A percentile compares a stretch with the other conserved stretches of the same genome.
phyloP scores from a whole-genome alignment of 768 basidiomycete genomes.

The Rhizopogon vulgaris region DNA sequence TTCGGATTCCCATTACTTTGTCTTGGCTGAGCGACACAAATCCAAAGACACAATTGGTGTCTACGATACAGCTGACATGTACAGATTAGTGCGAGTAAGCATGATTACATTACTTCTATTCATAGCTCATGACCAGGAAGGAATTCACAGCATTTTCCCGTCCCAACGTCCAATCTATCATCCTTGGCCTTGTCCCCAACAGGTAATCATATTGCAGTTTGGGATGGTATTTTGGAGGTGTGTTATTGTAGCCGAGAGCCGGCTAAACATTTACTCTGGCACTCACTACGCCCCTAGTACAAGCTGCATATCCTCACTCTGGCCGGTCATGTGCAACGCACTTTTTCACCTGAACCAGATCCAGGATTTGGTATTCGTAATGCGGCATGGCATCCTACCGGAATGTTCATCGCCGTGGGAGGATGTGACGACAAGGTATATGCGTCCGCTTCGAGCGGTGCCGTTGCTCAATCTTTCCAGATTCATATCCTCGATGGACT shows the following conservation, averaged over 20 bases:
- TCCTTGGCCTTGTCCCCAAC: slow-evolving; percentile 72
- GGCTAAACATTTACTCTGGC: slow-evolving; percentile 2
- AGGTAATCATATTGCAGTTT: slow-evolving; percentile 69
- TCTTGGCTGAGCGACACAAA: slow-evolving; percentile 83
- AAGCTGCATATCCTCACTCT: slow-evolving; percentile 69
- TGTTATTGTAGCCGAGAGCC: slow-evolving; percentile 4
- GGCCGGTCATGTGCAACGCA: slow-evolving; percentile 54
- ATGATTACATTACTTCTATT: background rate
- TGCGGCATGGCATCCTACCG: slow-evolving; percentile 83
- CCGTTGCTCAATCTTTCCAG: slow-evolving; percentile 31
- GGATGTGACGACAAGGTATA: slow-evolving; percentile 88
- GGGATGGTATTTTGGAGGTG: slow-evolving; percentile 85
- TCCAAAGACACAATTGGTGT: slow-evolving; percentile 84
- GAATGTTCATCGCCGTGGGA: slow-evolving; percentile 72
- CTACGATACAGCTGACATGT: slow-evolving; percentile 69
- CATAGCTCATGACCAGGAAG: slow-evolving; percentile 14
- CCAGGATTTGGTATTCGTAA: slow-evolving; percentile 79
- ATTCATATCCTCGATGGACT: slow-evolving; percentile 69
- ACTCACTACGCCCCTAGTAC: slow-evolving; percentile 41
- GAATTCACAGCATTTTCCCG: slow-evolving; percentile 65
- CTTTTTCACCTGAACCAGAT: slow-evolving; percentile 68
- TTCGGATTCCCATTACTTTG: slow-evolving; percentile 75
- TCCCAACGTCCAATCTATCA: slow-evolving; percentile 67
- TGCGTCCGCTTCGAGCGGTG: background rate
- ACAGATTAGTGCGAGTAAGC: slow-evolving; percentile 64